Percentiles rank a stretch among this genome's conserved stretches.
These are phyloP conservation scores for Hippophae gyantsensis DNA, from an alignment of 306 rosid genomes.

Conservation along the genomic window DNA sequence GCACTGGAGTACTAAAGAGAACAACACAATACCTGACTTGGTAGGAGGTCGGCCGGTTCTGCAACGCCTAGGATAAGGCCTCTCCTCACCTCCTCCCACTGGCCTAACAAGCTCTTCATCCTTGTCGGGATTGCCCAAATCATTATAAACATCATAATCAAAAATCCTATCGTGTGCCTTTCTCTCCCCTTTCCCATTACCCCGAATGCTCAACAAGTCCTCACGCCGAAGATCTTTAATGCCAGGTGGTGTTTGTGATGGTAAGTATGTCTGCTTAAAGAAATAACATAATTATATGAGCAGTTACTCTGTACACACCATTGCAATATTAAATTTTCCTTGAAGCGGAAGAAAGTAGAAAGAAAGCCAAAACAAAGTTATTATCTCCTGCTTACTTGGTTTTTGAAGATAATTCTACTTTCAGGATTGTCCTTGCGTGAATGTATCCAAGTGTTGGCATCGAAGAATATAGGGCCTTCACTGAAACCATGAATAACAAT, in stretches of 20 bases:
- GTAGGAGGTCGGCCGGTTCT: slow-evolving; percentile 72
- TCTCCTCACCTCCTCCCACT: slow-evolving; percentile 37
- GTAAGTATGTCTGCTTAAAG: slow-evolving; percentile 55
- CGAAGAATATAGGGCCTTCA: slow-evolving; percentile 72
- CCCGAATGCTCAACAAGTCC: slow-evolving; percentile 64
- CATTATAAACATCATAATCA: slow-evolving; percentile 79
- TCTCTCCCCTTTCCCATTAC: slow-evolving; percentile 49
- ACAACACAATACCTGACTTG: slow-evolving; percentile 34
- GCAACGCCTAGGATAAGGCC: slow-evolving; percentile 91
- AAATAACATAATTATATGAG: not conserved
- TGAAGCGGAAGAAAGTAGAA: not conserved
- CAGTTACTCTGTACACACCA: not conserved
- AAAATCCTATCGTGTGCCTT: slow-evolving; percentile 67
- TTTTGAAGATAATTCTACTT: slow-evolving; percentile 69
- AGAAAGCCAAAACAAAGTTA: not conserved
- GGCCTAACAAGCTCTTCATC: slow-evolving; percentile 66
- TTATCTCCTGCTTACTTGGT: slow-evolving; percentile 38
- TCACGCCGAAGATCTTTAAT: slow-evolving; percentile 62
- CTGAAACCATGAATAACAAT: slow-evolving; percentile 64
- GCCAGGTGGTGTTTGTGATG: slow-evolving; percentile 77
- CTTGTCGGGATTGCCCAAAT: slow-evolving; percentile 85
- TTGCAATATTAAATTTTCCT: not conserved
- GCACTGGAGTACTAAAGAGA: not conserved
- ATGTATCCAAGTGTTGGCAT: slow-evolving; percentile 87
- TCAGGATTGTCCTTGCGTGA: slow-evolving; percentile 53